Conservation (phyloP, 257 asterid genomes). For the Lycium ferocissimum region DNA sequence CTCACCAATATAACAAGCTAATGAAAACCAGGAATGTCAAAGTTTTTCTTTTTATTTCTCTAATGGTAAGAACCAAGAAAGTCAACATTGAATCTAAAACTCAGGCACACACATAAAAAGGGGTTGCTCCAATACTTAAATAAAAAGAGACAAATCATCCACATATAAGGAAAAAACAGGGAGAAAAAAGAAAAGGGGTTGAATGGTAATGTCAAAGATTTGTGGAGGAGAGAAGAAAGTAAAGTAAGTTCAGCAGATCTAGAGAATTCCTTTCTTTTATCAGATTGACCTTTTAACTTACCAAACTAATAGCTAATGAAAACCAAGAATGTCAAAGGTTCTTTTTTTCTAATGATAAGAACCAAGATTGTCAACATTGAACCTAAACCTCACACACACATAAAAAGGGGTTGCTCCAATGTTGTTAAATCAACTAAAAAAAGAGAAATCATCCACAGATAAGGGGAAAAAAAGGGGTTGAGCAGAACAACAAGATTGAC, state of each 20-base stretch:
- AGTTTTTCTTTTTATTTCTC: not conserved
- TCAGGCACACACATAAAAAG: not conserved
- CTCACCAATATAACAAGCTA: not conserved
- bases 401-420: conserved; percentile 17
- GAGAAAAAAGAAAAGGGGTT: too few relatives aligned
- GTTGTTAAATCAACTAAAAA: not conserved
- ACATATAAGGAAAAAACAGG: not conserved
- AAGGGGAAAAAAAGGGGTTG: not conserved
- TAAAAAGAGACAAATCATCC: not conserved
- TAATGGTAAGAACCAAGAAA: not conserved
- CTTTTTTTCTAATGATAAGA: not conserved
- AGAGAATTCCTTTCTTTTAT: not conserved
- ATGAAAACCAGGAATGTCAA: not conserved
- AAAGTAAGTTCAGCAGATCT: conserved; percentile 42
- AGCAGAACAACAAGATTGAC: conserved; percentile 57
- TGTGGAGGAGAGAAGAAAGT: conserved; percentile 30
- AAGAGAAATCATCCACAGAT: not conserved
- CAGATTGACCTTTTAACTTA: not conserved
- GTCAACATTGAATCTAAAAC: not conserved
- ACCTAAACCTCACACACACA: not conserved
- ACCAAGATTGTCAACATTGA: not conserved
- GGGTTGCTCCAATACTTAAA: conserved; percentile 17
- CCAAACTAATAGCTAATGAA: not conserved
- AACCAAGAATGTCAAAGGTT: conserved; percentile 57
- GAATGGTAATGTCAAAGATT: not conserved